Percentiles rank a stretch among this genome's conserved stretches.
phyloP scores from a whole-genome alignment of 495 filamentous ascomycete genomes.

The Xylaria intraflava region DNA sequence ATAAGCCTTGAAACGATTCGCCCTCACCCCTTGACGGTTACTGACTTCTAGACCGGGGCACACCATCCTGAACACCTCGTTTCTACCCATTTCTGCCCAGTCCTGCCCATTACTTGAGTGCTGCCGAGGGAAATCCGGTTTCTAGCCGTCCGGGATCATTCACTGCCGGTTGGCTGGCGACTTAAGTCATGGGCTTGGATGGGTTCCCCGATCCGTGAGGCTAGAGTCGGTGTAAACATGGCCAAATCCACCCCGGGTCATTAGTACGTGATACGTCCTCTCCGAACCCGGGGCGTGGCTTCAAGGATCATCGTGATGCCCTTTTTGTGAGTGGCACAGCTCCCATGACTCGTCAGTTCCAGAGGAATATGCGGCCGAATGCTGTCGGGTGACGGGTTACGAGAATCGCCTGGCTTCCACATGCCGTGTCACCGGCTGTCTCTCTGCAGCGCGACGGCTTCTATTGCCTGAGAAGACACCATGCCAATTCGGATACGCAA shows the following conservation, averaged over 20 bases:
- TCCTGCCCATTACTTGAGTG: too few relatives aligned
- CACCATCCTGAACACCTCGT: neutral
- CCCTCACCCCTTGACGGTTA: too few relatives aligned
- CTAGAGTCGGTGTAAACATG: neutral
- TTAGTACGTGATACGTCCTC: neutral
- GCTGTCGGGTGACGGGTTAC: conserved; percentile 13
- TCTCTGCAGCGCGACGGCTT: neutral
- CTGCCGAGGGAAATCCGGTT: too few relatives aligned
- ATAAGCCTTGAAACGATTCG: too few relatives aligned
- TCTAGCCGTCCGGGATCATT: neutral
- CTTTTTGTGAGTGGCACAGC: neutral
- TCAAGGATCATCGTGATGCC: neutral
- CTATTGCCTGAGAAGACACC: neutral
- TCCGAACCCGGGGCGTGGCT: neutral
- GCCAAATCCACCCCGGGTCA: neutral
- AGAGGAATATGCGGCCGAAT: conserved; percentile 3
- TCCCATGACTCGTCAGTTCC: conserved; percentile 4
- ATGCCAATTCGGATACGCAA: neutral
- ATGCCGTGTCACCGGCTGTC: conserved; percentile 3
- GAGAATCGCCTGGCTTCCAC: conserved; percentile 1
- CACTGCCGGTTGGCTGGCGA: neutral
- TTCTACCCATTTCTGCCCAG: neutral
- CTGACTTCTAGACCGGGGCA: neutral
- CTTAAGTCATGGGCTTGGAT: neutral
- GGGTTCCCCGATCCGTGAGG: neutral